Conservation (phyloP, 1,284 basidiomycete genomes). For the Anthracocystis setariae region DNA sequence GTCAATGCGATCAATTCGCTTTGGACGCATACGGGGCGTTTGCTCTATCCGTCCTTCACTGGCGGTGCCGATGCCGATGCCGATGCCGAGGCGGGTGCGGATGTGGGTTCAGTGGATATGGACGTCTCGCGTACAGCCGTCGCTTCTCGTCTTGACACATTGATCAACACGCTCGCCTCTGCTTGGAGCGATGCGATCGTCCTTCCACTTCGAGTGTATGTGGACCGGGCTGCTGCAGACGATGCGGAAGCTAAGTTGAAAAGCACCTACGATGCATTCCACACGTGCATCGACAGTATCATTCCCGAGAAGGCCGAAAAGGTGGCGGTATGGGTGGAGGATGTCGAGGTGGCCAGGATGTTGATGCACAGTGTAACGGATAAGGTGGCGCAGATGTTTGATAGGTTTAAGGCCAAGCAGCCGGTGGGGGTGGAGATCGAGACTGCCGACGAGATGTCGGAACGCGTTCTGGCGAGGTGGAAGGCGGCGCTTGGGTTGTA, state of each 20-base stretch:
- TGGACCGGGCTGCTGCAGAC: conserved; percentile 20
- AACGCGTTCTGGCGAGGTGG: conserved; percentile 18
- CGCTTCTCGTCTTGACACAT: background rate
- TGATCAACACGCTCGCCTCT: conserved; percentile 12
- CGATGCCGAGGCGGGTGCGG: background rate
- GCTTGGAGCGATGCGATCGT: conserved; percentile 27
- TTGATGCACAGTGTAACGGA: conserved; percentile 9
- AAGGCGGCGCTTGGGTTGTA: background rate
- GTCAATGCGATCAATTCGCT: conserved; percentile 48
- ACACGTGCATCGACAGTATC: conserved; percentile 41
- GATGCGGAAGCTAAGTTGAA: conserved; percentile 8
- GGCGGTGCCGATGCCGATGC: background rate
- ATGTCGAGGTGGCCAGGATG: conserved; percentile 28
- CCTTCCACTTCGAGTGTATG: conserved; percentile 35
- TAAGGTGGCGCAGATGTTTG: conserved; percentile 5
- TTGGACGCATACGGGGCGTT: conserved; percentile 42
- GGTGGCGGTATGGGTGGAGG: conserved; percentile 33
- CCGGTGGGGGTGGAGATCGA: conserved; percentile 2
- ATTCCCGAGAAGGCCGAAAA: conserved; percentile 23
- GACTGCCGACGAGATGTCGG: conserved; percentile 1
- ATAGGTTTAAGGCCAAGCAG: conserved; percentile 7
- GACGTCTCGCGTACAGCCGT: conserved; percentile 15
- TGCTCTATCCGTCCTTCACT: conserved; percentile 31
- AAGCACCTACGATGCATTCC: conserved; percentile 32
- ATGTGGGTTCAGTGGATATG: conserved; percentile 27